Evolutionary conservation across 2,329 filamentous ascomycete species (phyloP).

Genomic region (Xylaria sp.): DNA sequence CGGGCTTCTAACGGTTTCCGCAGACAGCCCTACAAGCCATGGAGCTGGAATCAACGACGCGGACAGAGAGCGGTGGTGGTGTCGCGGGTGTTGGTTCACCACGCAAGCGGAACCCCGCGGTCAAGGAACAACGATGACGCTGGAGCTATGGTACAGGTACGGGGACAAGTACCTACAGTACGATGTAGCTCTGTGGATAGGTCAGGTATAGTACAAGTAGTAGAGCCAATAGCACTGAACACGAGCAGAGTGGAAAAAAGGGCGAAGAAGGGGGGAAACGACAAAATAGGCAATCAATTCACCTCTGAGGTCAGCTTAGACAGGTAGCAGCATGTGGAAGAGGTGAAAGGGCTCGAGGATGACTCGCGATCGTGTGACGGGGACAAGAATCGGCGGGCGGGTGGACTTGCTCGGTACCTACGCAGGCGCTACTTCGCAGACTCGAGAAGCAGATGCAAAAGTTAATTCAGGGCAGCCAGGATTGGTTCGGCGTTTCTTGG

Average conservation of each 20-base stretch:
- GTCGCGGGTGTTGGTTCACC: slow-evolving; percentile 17
- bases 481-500: slow-evolving; percentile 38
- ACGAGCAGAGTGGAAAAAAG: slow-evolving; percentile 6
- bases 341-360: slow-evolving; percentile 29
- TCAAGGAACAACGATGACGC: slow-evolving; percentile 35
- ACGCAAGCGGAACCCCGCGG: slow-evolving; percentile 42
- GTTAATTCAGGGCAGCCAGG: slow-evolving; percentile 39
- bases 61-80: not conserved
- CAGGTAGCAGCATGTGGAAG: slow-evolving; percentile 15
- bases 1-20: slow-evolving; percentile 17
- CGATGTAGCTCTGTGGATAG: slow-evolving; percentile 18
- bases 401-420: slow-evolving; percentile 28
- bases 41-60: slow-evolving; percentile 25
- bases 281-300: slow-evolving; percentile 20
- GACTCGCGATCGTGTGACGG: slow-evolving; percentile 41
- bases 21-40: slow-evolving; percentile 35
- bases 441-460: slow-evolving; percentile 20
- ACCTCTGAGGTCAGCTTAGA: slow-evolving; percentile 6
- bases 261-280: not conserved
- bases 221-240: slow-evolving; percentile 1
- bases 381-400: slow-evolving; percentile 25
- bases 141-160: slow-evolving; percentile 19
- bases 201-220: slow-evolving; percentile 11
- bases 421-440: not conserved
- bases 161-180: not conserved